A percentile compares a stretch with the other conserved stretches of the same genome.
These are phyloP conservation scores for Colletotrichum theobromicola DNA, from an alignment of 2,329 filamentous ascomycete genomes.

Conservation along the genomic window DNA sequence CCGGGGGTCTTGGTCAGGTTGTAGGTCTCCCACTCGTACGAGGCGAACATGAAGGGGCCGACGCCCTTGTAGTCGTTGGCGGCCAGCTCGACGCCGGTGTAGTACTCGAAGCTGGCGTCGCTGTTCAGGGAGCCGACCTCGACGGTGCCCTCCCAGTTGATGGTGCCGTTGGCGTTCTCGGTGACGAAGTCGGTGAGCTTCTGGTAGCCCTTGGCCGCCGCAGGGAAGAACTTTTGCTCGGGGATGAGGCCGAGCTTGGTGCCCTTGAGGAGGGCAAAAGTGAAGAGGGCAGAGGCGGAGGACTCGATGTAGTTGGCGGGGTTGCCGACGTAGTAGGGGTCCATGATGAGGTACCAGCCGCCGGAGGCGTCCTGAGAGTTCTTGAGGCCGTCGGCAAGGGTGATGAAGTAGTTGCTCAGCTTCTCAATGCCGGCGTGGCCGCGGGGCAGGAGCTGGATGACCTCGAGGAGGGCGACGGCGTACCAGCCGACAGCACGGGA, in stretches of 20 bases:
- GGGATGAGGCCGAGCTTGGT: conserved; percentile 32
- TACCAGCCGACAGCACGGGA: conserved; percentile 60
- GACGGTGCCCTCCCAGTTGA: conserved; percentile 58
- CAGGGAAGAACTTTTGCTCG: conserved; percentile 40
- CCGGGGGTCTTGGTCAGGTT: conserved; percentile 4
- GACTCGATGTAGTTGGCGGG: conserved; percentile 66
- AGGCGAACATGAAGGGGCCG: conserved; percentile 24
- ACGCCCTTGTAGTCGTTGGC: conserved; percentile 26
- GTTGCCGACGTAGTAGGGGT: conserved; percentile 47
- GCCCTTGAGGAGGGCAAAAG: conserved; percentile 49
- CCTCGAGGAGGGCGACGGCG: conserved; percentile 54
- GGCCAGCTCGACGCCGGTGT: conserved; percentile 4
- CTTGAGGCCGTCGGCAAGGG: conserved; percentile 47
- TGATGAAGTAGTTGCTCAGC: conserved; percentile 43
- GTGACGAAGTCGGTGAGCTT: conserved; percentile 51
- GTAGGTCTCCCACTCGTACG: conserved; percentile 26
- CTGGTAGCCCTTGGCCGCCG: conserved; percentile 37
- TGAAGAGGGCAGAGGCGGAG: conserved; percentile 63
- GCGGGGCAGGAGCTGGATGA: conserved; percentile 49
- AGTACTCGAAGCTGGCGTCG: conserved; percentile 51
- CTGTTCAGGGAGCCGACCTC: conserved; percentile 55
- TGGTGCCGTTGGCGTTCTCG: conserved; percentile 50
- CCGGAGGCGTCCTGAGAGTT: conserved; percentile 46
- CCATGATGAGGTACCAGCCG: conserved; percentile 66
- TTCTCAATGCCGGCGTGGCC: conserved; percentile 39